Evolutionary conservation across 164 flowering plant genomes (phyloP).

Genomic region (Stephania japonica): DNA sequence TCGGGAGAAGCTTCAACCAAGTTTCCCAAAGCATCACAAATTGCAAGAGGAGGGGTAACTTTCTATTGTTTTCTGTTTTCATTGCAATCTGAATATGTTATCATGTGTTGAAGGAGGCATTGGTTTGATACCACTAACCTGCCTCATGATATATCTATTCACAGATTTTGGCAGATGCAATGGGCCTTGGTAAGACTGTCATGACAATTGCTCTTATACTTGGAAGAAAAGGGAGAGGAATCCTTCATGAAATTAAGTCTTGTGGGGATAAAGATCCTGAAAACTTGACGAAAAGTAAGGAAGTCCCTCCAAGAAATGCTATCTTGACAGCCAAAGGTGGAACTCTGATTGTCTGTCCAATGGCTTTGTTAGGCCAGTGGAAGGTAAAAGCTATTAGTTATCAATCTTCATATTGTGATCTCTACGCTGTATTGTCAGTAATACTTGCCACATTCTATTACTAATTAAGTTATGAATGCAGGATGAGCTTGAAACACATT

Average conservation of each 20-base stretch:
- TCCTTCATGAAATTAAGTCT: conserved; percentile 18
- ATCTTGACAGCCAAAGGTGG: conserved; percentile 41
- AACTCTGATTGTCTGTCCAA: conserved; percentile 79
- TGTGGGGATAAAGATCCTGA: conserved; percentile 12
- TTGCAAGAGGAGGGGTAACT: conserved; percentile 81
- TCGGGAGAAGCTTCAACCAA: conserved; percentile 71
- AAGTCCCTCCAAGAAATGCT: conserved; percentile 8
- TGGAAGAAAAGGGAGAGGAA: conserved; percentile 39
- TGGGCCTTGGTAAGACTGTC: conserved; percentile 92
- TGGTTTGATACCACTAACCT: neutral
- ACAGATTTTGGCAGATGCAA: conserved; percentile 82
- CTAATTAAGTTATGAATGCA: conserved; percentile 12
- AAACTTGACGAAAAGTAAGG: conserved; percentile 12
- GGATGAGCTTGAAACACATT: conserved; percentile 80
- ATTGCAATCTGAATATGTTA: neutral
- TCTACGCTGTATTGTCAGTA: neutral
- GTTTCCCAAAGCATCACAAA: conserved; percentile 57
- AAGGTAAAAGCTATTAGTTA: conserved; percentile 37
- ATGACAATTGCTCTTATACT: conserved; percentile 82
- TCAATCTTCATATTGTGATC: neutral
- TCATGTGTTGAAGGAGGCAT: neutral
- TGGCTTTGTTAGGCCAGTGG: conserved; percentile 87
- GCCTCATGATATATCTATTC: neutral
- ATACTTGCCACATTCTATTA: neutral
- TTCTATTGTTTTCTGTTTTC: neutral